Percentiles rank a stretch among this genome's conserved stretches.
Conservation (phyloP, 106 monocot species). For the Phalaenopsis equestris region DNA sequence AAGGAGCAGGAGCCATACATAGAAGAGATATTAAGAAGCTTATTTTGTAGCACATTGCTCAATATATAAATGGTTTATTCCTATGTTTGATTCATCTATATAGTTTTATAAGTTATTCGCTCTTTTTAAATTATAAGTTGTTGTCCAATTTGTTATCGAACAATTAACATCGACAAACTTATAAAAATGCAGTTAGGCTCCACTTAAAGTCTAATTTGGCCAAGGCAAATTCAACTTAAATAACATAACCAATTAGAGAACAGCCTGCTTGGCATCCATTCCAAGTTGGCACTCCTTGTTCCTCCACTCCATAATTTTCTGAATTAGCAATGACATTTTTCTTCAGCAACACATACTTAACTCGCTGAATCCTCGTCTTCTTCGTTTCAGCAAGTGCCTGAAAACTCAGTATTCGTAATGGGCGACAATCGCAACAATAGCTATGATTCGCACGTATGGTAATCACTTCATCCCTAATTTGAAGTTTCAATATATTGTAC, state of each 20-base stretch:
- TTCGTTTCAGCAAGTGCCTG: constrained; percentile 57
- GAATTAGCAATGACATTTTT: background rate
- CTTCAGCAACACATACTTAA: background rate
- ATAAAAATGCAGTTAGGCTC: too few species aligned
- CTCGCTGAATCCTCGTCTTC: background rate
- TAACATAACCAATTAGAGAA: background rate
- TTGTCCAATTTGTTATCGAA: too few species aligned
- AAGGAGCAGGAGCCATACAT: too few species aligned
- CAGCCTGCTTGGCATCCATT: background rate
- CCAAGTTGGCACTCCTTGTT: background rate
- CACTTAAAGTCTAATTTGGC: too few species aligned
- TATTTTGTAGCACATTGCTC: too few species aligned
- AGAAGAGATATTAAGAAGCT: too few species aligned
- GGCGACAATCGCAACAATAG: constrained; percentile 99
- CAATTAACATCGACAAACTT: too few species aligned
- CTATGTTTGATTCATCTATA: too few species aligned
- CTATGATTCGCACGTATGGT: constrained; percentile 97
- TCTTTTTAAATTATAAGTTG: too few species aligned
- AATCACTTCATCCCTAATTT: constrained; percentile 12
- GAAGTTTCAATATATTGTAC: background rate
- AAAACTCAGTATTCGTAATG: constrained; percentile 89
- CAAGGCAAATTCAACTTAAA: too few species aligned
- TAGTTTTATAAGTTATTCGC: too few species aligned
- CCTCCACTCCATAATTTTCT: background rate
- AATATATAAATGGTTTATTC: too few species aligned